Conservation (phyloP, 1,284 basidiomycete genomes). For the Ceratobasidium sp. region DNA sequence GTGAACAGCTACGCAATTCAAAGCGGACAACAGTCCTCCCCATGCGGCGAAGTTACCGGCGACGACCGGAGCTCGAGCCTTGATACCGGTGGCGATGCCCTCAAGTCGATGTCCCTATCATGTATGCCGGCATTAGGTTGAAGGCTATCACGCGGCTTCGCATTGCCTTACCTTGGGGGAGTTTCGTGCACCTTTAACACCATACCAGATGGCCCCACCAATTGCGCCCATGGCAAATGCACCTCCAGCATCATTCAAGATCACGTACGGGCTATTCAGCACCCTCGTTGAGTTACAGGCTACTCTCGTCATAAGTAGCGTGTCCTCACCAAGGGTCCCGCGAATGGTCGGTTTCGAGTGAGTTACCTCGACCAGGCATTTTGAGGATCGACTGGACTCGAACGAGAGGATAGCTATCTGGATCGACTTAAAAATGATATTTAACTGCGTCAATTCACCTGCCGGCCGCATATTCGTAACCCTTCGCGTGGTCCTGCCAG, state of each 20-base stretch:
- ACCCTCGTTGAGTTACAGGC: not conserved
- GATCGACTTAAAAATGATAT: no score
- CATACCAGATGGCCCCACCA: slow-evolving; percentile 98
- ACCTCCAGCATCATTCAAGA: slow-evolving; percentile 98
- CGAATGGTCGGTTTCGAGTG: slow-evolving; percentile 79
- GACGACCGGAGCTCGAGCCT: slow-evolving; percentile 13
- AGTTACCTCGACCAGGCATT: slow-evolving; percentile 2
- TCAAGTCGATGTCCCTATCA: slow-evolving; percentile 14
- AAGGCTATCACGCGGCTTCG: no score
- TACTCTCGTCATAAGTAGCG: not conserved
- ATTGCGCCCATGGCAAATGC: slow-evolving; percentile 98
- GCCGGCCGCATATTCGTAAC: not conserved
- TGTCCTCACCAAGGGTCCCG: slow-evolving; percentile 85
- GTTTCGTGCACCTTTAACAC: slow-evolving; percentile 98
- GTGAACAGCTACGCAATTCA: slow-evolving; percentile 22
- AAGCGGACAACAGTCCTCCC: slow-evolving; percentile 13
- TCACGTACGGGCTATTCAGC: slow-evolving; percentile 88
- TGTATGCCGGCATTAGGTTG: no score
- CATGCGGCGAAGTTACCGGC: slow-evolving; percentile 32
- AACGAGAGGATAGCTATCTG: no score
- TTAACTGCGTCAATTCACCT: not conserved
- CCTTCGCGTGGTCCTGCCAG: not conserved
- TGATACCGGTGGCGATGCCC: not conserved
- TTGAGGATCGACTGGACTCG: not conserved
- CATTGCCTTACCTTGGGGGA: slow-evolving; percentile 79